Evolutionary conservation across 23 red algal species (phyloP).

Genomic region (Gracilaria gracilis): DNA sequence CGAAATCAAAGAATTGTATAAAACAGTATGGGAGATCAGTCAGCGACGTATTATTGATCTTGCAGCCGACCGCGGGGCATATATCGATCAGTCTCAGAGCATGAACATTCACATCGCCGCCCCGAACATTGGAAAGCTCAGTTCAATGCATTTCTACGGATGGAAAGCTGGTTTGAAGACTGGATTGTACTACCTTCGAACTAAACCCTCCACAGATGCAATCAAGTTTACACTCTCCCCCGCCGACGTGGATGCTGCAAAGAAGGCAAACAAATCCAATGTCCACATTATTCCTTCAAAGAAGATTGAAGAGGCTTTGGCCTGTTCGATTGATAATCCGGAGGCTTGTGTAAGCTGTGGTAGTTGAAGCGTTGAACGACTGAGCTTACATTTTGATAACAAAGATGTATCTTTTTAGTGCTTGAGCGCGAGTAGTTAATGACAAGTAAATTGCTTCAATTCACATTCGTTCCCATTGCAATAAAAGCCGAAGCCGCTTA

Average conservation of each 20-base stretch:
- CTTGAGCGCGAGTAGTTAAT: conserved; percentile 6
- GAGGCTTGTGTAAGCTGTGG: conserved; percentile 79
- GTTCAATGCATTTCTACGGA: conserved; percentile 99
- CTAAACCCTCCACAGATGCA: conserved; percentile 91
- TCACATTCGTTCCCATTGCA: not conserved
- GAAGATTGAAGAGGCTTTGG: conserved; percentile 45
- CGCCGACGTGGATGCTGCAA: conserved; percentile 60
- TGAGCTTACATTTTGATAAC: not conserved
- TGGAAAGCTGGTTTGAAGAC: conserved; percentile 97
- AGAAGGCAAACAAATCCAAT: conserved; percentile 21
- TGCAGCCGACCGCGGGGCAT: conserved; percentile 95
- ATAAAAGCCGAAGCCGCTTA: not conserved
- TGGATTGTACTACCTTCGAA: conserved; percentile 96
- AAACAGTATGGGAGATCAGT: conserved; percentile 98
- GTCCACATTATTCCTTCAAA: not conserved
- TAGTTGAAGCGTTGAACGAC: conserved; percentile 20
- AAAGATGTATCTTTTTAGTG: conserved; percentile 10
- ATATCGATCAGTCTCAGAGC: conserved; percentile 96
- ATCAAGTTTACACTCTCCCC: conserved; percentile 97
- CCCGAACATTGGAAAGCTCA: conserved; percentile 91
- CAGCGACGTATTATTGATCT: conserved; percentile 94
- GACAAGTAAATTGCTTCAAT: not conserved
- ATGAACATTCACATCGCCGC: conserved; percentile 96
- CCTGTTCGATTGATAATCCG: conserved; percentile 83
- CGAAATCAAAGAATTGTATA: conserved; percentile 87